These are phyloP conservation scores for Catunica adiposa DNA, from an alignment of 2,329 filamentous ascomycete species.

Conservation along the genomic window DNA sequence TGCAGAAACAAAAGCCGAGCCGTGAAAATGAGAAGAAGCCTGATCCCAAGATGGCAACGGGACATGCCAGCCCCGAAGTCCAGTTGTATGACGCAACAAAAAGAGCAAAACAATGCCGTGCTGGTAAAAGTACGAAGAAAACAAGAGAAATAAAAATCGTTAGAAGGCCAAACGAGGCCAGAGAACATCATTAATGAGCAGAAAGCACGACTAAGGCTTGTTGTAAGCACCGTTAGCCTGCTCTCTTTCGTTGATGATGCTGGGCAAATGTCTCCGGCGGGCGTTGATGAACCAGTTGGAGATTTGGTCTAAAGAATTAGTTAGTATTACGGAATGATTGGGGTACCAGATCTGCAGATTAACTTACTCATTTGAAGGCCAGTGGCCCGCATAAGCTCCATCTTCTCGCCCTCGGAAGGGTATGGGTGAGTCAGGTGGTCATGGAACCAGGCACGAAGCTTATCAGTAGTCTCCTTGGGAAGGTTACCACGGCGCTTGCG, in stretches of 20 bases:
- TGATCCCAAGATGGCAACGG: background rate
- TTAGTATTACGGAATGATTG: constrained; percentile 3
- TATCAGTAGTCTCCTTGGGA: constrained; percentile 77
- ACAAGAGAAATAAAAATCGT: constrained; percentile 1
- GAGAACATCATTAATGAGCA: background rate
- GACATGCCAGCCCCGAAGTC: background rate
- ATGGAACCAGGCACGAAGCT: constrained; percentile 64
- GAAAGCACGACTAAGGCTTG: background rate
- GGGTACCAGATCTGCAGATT: too few species aligned
- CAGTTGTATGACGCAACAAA: constrained; percentile 1
- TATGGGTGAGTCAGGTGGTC: constrained; percentile 68
- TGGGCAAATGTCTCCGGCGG: constrained; percentile 46
- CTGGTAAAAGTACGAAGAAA: background rate
- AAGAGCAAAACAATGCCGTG: background rate
- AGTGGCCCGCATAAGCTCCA: constrained; percentile 60
- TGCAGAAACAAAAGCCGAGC: background rate
- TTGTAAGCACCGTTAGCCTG: constrained; percentile 31
- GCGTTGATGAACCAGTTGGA: constrained; percentile 75
- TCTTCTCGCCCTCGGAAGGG: constrained; percentile 75
- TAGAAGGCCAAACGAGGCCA: background rate
- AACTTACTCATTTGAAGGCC: constrained; percentile 63
- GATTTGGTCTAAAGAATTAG: constrained; percentile 38
- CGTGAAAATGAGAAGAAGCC: background rate
- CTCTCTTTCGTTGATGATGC: constrained; percentile 31
- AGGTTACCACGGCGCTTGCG: constrained; percentile 64